phyloP scores from a whole-genome alignment of 441 rosid genomes.

The Euphorbia schlechtendalii region DNA sequence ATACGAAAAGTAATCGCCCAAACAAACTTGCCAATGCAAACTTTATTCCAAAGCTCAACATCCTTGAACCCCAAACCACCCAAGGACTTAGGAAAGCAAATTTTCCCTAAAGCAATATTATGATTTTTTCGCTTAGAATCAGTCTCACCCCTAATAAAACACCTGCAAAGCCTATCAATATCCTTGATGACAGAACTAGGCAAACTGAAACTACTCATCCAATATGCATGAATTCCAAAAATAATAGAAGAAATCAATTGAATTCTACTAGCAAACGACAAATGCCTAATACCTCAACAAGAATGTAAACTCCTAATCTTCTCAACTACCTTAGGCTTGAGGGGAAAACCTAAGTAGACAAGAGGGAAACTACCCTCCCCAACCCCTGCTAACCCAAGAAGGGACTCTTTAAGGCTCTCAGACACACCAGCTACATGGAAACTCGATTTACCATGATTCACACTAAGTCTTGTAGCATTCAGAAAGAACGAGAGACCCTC shows the following conservation, averaged over 20 bases:
- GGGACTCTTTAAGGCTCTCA: neutral
- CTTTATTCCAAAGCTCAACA: neutral
- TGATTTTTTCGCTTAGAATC: neutral
- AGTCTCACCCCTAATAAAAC: neutral
- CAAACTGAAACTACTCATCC: too few relatives aligned
- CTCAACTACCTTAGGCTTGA: neutral
- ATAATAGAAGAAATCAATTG: neutral
- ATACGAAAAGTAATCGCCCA: neutral
- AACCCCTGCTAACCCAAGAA: neutral
- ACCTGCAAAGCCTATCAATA: neutral
- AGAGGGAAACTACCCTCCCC: neutral
- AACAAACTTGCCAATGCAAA: neutral
- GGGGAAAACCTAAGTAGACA: neutral
- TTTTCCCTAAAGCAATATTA: neutral
- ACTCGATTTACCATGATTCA: neutral
- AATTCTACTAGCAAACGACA: neutral
- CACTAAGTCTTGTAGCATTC: neutral
- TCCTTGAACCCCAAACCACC: neutral
- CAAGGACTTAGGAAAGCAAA: neutral
- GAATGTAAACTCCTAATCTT: neutral
- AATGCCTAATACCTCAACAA: neutral
- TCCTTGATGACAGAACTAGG: neutral
- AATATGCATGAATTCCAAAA: neutral
- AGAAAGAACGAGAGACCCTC: neutral
- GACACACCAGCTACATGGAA: neutral